Conservation (phyloP, 495 filamentous ascomycete species). For the Annulohypoxylon nitens region DNA sequence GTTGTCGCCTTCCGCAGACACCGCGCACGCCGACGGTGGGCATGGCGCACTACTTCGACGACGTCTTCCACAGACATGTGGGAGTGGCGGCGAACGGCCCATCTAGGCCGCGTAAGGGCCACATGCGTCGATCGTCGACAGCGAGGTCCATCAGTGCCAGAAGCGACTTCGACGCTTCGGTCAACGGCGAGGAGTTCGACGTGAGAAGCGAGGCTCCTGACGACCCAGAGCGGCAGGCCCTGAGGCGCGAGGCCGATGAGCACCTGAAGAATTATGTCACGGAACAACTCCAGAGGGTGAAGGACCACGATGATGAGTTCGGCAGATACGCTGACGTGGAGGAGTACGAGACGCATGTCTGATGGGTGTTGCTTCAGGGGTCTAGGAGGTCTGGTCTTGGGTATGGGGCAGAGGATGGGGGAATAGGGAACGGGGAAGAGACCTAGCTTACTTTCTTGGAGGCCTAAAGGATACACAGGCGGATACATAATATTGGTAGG, state of each 20-base stretch:
- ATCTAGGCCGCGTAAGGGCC: slow-evolving; percentile 58
- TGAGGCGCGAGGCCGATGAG: slow-evolving; percentile 68
- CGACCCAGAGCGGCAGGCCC: slow-evolving; percentile 54
- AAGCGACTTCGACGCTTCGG: slow-evolving; percentile 77
- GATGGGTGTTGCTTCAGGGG: slow-evolving; percentile 16
- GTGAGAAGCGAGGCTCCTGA: slow-evolving; percentile 49
- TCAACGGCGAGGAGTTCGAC: slow-evolving; percentile 55
- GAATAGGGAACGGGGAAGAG: not conserved
- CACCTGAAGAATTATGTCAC: slow-evolving; percentile 79
- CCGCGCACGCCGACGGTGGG: slow-evolving; percentile 86
- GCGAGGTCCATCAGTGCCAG: slow-evolving; percentile 85
- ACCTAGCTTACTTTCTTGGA: not conserved
- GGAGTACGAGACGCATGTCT: slow-evolving; percentile 65
- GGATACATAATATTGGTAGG: slow-evolving; percentile 36
- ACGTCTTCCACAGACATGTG: slow-evolving; percentile 75
- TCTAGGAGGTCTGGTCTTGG: not conserved
- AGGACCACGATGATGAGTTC: slow-evolving; percentile 51
- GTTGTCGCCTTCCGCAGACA: slow-evolving; percentile 92
- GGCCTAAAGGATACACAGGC: slow-evolving; percentile 13
- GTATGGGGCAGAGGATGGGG: not conserved
- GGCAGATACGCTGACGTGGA: slow-evolving; percentile 56
- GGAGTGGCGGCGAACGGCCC: slow-evolving; percentile 42
- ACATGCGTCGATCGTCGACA: slow-evolving; percentile 84
- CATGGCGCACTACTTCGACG: slow-evolving; percentile 94
- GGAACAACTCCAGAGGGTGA: slow-evolving; percentile 74